phyloP scores from a whole-genome alignment of 148 eudicot genomes.

The Cornus kousa region DNA sequence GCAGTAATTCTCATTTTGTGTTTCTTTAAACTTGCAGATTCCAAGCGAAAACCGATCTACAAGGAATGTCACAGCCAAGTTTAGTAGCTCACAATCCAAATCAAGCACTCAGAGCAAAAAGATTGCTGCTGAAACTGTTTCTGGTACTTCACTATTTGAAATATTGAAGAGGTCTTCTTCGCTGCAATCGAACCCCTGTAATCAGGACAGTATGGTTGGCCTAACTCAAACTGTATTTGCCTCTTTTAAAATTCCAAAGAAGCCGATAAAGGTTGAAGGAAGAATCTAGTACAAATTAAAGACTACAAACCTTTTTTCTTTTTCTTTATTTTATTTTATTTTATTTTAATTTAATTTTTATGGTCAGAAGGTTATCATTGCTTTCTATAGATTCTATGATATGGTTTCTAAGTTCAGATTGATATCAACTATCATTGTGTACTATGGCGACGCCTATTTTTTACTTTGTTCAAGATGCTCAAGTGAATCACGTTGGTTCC shows the following conservation, averaged over 20 bases:
- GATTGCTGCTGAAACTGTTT: constrained; percentile 23
- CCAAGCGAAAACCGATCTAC: constrained; percentile 39
- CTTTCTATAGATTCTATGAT: not conserved
- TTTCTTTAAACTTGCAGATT: constrained; percentile 26
- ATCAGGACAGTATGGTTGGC: constrained; percentile 36
- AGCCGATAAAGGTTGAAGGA: constrained; percentile 53
- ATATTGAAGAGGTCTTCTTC: constrained; percentile 58
- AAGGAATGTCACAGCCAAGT: constrained; percentile 55
- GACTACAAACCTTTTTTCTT: not conserved
- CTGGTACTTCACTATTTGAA: constrained; percentile 60
- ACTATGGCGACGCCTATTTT: not conserved
- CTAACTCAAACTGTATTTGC: constrained; percentile 63
- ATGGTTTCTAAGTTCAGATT: not conserved
- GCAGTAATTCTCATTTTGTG: not conserved
- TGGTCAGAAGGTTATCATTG: not conserved
- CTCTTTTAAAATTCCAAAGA: constrained; percentile 66
- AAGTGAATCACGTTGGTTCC: not conserved
- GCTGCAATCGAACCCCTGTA: constrained; percentile 30
- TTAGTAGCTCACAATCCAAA: constrained; percentile 58
- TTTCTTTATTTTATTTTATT: too few species aligned
- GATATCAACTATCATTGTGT: not conserved
- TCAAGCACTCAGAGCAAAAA: constrained; percentile 41
- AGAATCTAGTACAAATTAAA: constrained; percentile 20
- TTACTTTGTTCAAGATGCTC: not conserved
- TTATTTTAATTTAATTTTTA: too few species aligned